These are phyloP conservation scores for Schizonepeta tenuifolia DNA, from an alignment of 257 asterid genomes.

Conservation along the genomic window DNA sequence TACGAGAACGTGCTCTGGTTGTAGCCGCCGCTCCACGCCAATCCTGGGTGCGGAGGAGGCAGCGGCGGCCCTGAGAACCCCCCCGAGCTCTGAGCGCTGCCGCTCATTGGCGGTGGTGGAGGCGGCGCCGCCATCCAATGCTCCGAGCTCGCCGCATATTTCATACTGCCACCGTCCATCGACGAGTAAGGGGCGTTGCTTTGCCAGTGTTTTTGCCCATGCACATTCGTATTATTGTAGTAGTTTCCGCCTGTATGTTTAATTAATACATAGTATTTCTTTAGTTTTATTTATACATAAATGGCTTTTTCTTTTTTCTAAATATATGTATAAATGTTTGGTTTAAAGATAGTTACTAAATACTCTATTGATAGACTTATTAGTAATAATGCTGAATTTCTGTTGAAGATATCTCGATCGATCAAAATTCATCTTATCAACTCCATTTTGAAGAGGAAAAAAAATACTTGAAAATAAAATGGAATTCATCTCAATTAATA, in stretches of 20 bases:
- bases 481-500: no score
- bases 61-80: conserved; percentile 69
- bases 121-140: conserved; percentile 69
- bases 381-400: no score
- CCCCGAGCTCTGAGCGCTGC: conserved; percentile 54
- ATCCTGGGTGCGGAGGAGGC: conserved; percentile 59
- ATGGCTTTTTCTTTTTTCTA: no score
- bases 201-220: conserved; percentile 48
- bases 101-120: conserved; percentile 69
- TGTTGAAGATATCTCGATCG: no score
- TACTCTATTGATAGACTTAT: no score
- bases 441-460: no score
- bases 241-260: conserved; percentile 44
- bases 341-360: no score
- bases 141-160: conserved; percentile 63
- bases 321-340: no score
- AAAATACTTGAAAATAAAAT: no score
- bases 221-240: conserved; percentile 36
- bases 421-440: no score
- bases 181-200: conserved; percentile 25
- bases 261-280: no score
- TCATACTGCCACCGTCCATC: conserved; percentile 35
- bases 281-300: no score
- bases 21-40: conserved; percentile 49
- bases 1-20: conserved; percentile 60